These are phyloP conservation scores for Saccharomycopsis vini DNA, from an alignment of 805 yeast genomes.

Conservation along the genomic window DNA sequence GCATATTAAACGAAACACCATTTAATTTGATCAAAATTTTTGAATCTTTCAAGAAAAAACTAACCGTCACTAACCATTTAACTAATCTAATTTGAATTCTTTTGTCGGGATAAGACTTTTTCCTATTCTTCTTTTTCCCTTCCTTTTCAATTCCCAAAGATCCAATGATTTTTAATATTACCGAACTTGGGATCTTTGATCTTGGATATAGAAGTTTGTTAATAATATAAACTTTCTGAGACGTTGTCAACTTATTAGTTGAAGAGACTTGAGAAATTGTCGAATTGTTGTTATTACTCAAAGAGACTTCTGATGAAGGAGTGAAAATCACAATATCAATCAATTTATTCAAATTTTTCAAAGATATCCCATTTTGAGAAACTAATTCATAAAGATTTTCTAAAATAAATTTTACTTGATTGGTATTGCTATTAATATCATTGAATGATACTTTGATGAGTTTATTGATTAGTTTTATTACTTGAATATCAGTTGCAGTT, in stretches of 20 bases:
- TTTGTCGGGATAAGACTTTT: neutral
- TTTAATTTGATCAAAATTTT: neutral
- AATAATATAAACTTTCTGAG: neutral
- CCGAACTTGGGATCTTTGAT: neutral
- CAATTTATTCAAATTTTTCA: neutral
- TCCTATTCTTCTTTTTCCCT: neutral
- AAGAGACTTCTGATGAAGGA: neutral
- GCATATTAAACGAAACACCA: neutral
- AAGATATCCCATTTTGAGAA: neutral
- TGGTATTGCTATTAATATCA: no score
- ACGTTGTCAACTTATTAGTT: neutral
- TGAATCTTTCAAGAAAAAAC: neutral
- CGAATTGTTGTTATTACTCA: neutral
- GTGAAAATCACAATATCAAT: neutral
- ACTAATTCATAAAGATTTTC: neutral
- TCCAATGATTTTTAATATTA: neutral
- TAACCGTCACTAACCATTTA: conserved; percentile 2
- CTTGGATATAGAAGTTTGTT: neutral
- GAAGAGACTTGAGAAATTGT: neutral
- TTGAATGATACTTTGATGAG: neutral
- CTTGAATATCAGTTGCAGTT: no score
- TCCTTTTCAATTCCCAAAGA: neutral
- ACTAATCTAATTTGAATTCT: neutral
- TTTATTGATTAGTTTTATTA: neutral
- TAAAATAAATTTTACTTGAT: neutral